These are phyloP conservation scores for Allantophomopsis cytisporea DNA, from an alignment of 2,329 filamentous ascomycete species.

Conservation along the genomic window DNA sequence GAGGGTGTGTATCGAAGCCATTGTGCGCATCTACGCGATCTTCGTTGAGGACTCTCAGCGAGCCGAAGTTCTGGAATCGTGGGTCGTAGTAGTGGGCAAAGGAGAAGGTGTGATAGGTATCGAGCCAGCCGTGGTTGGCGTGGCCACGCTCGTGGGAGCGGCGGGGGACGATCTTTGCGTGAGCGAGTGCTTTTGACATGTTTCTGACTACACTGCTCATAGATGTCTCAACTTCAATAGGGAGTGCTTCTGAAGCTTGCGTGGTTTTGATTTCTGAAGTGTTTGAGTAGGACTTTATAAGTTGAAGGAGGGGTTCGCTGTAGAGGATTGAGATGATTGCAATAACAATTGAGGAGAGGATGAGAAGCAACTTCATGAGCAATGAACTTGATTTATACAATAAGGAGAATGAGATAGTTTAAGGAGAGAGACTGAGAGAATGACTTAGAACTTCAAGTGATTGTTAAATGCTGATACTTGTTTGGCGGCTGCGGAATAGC, in stretches of 20 bases:
- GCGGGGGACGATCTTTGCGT: slow-evolving; percentile 64
- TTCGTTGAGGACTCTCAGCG: slow-evolving; percentile 77
- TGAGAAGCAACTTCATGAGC: not conserved
- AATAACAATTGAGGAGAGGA: slow-evolving; percentile 4
- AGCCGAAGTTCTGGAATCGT: slow-evolving; percentile 54
- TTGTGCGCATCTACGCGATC: slow-evolving; percentile 62
- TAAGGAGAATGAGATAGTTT: too few relatives aligned
- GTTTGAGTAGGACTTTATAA: slow-evolving; percentile 2
- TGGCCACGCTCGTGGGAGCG: slow-evolving; percentile 61
- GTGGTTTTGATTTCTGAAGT: not conserved
- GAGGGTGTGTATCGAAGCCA: slow-evolving; percentile 76
- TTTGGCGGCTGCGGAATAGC: too few relatives aligned
- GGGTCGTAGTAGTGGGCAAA: slow-evolving; percentile 56
- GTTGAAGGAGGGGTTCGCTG: slow-evolving; percentile 2
- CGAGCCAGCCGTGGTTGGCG: slow-evolving; percentile 75
- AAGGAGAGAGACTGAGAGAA: too few relatives aligned
- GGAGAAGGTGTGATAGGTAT: slow-evolving; percentile 76
- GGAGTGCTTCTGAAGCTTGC: not conserved
- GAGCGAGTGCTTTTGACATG: slow-evolving; percentile 49
- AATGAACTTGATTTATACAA: too few relatives aligned
- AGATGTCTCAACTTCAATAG: not conserved
- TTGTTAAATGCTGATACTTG: too few relatives aligned
- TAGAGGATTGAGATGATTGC: slow-evolving; percentile 6
- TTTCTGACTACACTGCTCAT: slow-evolving; percentile 17
- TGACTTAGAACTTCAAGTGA: too few relatives aligned